These are phyloP conservation scores for Nakazawaea populi DNA, from an alignment of 805 yeast genomes.

Conservation along the genomic window DNA sequence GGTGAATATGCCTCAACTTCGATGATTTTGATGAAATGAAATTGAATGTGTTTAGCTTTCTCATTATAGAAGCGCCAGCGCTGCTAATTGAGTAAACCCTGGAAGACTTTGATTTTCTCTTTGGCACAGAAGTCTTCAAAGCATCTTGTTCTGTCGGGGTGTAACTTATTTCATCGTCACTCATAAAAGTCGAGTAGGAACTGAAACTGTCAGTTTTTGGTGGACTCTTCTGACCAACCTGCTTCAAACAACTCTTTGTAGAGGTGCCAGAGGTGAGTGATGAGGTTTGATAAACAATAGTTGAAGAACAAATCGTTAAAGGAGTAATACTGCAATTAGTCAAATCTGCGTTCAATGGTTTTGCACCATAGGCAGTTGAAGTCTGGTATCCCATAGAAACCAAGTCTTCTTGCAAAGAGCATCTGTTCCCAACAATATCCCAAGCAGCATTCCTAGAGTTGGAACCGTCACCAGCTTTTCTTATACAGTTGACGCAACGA, in stretches of 20 bases:
- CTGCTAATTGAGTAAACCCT: not conserved
- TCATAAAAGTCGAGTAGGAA: not conserved
- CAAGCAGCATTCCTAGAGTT: not conserved
- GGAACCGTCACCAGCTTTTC: not conserved
- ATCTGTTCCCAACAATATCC: not conserved
- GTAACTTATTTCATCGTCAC: not conserved
- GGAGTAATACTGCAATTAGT: not conserved
- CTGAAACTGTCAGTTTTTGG: not conserved
- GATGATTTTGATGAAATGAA: not conserved
- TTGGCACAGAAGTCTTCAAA: not conserved
- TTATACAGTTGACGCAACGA: not conserved
- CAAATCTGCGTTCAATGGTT: not conserved
- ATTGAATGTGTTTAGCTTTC: not conserved
- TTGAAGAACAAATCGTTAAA: too few species aligned
- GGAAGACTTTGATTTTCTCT: not conserved
- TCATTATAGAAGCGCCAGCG: not conserved
- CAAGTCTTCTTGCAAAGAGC: slow-evolving; percentile 5
- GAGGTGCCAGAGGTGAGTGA: not conserved
- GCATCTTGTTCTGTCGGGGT: not conserved
- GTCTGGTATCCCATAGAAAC: not conserved
- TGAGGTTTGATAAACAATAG: not conserved
- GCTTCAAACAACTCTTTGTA: not conserved
- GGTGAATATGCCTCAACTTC: not conserved
- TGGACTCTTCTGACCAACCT: not conserved
- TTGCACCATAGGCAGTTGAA: not conserved